Base-by-base conservation (phyloP, 2,329 filamentous ascomycete species). In the Phialophora chinensis region DNA sequence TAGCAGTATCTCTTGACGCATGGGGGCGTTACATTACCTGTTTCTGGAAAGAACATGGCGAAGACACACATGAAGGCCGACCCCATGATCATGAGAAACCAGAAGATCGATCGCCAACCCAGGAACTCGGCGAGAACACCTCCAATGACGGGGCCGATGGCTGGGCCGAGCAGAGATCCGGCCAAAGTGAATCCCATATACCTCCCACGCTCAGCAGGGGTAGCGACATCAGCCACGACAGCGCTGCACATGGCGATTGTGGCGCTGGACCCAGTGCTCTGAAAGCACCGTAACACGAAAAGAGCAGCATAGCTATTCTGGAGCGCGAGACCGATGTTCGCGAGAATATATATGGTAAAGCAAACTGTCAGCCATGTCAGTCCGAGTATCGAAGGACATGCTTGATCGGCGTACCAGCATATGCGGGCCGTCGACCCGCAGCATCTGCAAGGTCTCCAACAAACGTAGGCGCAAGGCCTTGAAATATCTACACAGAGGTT, bases 81-180 rank as follows among this genome's bases (percentile, higher is more conserved):
- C 0, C 80, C 76, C 56, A 83, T 77, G n/a, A 86, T 84, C 31
- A 80, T 76, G 7, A 87, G 75, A 63, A 85, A 84, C 83, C 84
- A 86, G 68, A 87, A 87, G 3, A 86, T 81, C 0, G 79, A 77
- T 42, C 79, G 75, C 84, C 85, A 87, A 0, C 84, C 84, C 0
- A 86, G 71, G 54, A 79, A 79, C 55, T 82, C 78, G 0, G 80
- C 67, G n/a, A 73, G 65, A 4, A 72, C 20, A 50, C 80, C 79
- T 50, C 81, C 80, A 54, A 82, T 75, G 3, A 81, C 79, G 3
- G 81, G 81, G 4, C 81, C 81, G 56, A 83, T 73, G 23, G 78
- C 79, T 60, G 81, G 80, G n/a, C 79, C 80, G 35, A 80, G 73
- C 75, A 81, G 69, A 23, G 74, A 75, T 1, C 75, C 76, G 50